Conservation (phyloP, 1,284 basidiomycete species). For the Phellopilus nigrolimitatus region DNA sequence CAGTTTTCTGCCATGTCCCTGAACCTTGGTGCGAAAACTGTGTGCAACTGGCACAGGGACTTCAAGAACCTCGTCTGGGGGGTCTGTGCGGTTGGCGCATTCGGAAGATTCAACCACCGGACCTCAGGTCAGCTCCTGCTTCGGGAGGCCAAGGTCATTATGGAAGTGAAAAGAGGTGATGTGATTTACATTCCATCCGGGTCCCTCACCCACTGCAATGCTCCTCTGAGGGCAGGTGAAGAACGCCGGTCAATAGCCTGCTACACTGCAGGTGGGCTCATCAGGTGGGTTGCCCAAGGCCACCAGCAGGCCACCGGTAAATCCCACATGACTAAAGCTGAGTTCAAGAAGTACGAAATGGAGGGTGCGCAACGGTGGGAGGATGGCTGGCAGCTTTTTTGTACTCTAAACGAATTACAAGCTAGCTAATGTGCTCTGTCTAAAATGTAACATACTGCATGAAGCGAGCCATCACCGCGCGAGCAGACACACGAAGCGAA, state of each 20-base stretch:
- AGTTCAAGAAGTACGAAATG: too few relatives aligned
- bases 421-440: too few relatives aligned
- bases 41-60: background rate
- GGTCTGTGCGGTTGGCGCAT: background rate
- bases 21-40: background rate
- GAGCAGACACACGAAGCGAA: too few relatives aligned
- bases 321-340: too few relatives aligned
- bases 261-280: background rate
- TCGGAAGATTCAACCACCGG: background rate
- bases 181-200: background rate
- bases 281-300: too few relatives aligned
- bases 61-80: background rate
- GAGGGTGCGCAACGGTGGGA: too few relatives aligned
- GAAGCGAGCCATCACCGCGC: too few relatives aligned
- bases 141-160: background rate
- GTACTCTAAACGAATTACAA: too few relatives aligned
- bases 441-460: too few relatives aligned
- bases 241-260: background rate
- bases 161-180: background rate
- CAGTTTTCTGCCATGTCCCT: too few relatives aligned
- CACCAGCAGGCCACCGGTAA: too few relatives aligned
- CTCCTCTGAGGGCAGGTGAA: background rate
- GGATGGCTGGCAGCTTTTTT: too few relatives aligned
- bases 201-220: background rate
- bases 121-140: background rate